Conservation (phyloP, 129 eudicot genomes). For the Lactuca sativa region DNA sequence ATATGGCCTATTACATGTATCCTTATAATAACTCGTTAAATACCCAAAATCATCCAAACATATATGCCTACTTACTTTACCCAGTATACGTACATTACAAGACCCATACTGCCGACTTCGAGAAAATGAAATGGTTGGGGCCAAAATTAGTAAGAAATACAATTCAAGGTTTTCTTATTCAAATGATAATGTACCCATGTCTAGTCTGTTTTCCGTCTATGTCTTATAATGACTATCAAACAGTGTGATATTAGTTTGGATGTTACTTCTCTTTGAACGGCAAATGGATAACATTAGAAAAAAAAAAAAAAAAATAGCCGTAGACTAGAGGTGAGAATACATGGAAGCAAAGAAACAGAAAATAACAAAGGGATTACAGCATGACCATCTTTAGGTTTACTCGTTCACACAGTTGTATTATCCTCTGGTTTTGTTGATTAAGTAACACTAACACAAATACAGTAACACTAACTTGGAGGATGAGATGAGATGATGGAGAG, state of each 20-base stretch:
- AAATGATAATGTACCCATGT: background rate
- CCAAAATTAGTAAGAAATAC: background rate
- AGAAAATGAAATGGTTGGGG: background rate
- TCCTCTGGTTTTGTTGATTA: too few species aligned
- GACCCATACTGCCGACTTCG: background rate
- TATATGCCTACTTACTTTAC: background rate
- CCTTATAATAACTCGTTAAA: background rate
- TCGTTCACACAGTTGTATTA: too few species aligned
- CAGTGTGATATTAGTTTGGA: background rate
- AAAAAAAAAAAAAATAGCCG: too few species aligned
- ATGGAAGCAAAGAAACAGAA: too few species aligned
- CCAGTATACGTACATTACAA: background rate
- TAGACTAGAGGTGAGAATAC: too few species aligned
- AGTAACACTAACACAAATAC: too few species aligned
- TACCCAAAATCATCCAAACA: background rate
- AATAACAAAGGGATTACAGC: too few species aligned
- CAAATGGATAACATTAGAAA: too few species aligned
- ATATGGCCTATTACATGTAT: background rate
- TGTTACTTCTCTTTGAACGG: background rate
- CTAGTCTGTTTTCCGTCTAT: background rate
- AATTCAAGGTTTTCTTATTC: background rate
- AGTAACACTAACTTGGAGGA: too few species aligned
- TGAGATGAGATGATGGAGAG: background rate
- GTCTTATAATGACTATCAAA: background rate
- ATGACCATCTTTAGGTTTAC: too few species aligned